phyloP scores from a whole-genome alignment of 208 protist species.

The Acanthamoeba lenticulata region DNA sequence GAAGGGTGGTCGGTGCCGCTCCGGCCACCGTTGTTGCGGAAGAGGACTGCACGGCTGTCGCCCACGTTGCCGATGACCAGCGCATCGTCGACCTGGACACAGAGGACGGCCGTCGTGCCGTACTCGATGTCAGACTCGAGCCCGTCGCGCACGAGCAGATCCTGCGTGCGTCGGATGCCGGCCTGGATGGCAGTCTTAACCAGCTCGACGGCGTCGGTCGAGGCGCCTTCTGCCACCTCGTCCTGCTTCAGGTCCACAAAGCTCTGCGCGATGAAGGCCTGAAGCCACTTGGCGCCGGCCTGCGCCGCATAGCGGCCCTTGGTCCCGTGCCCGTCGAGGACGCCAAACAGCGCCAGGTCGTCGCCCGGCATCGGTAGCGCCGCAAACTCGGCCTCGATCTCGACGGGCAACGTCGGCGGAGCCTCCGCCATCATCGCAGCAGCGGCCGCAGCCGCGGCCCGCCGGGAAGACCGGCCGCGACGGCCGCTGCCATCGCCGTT shows the following conservation, averaged over 20 bases:
- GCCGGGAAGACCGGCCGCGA: background rate
- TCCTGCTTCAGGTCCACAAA: background rate
- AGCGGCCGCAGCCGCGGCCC: background rate
- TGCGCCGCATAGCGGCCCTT: conserved; percentile 33
- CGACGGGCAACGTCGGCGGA: too few species aligned
- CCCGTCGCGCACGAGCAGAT: conserved; percentile 1
- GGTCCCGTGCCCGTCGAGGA: conserved; percentile 53
- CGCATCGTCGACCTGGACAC: background rate
- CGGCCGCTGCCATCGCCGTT: too few species aligned
- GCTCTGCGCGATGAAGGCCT: background rate
- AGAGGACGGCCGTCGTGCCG: conserved; percentile 48
- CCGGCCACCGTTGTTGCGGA: conserved; percentile 29
- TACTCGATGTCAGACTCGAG: conserved; percentile 22
- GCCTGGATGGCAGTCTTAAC: background rate
- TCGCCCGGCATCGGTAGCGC: background rate
- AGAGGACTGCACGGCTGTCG: conserved; percentile 54
- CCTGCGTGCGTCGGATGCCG: conserved; percentile 31
- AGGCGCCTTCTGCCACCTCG: background rate
- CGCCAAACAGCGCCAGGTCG: conserved; percentile 30
- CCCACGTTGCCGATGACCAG: conserved; percentile 62
- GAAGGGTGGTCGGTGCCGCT: too few species aligned
- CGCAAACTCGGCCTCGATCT: background rate
- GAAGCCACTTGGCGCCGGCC: background rate
- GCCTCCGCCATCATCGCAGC: background rate
- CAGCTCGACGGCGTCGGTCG: background rate